Percentiles rank a stretch among this genome's conserved stretches.
Conservation (phyloP, 176 grass and related monocot genomes). For the Carex myosuroides region DNA sequence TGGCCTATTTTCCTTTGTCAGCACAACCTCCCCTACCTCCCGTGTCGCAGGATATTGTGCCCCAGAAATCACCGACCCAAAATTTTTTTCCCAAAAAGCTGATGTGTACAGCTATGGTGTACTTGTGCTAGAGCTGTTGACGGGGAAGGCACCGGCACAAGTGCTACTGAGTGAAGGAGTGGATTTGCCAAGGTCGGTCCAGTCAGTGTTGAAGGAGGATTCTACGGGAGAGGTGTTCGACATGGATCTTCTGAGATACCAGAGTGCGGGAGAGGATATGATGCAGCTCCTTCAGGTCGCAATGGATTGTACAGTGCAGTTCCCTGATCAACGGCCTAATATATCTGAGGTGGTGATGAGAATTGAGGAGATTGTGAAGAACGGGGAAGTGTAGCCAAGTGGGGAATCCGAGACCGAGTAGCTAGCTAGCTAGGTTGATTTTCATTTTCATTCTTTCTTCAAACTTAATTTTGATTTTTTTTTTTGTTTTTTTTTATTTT, state of each 20-base stretch:
- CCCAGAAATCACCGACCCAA: constrained; percentile 38
- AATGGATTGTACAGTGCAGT: constrained; percentile 35
- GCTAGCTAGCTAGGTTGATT: background rate
- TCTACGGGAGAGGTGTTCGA: constrained; percentile 72
- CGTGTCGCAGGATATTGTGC: constrained; percentile 44
- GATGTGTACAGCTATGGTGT: constrained; percentile 86
- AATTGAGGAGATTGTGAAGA: constrained; percentile 39
- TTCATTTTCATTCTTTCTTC: background rate
- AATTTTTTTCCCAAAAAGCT: constrained; percentile 33
- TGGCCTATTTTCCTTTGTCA: constrained; percentile 28
- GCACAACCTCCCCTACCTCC: constrained; percentile 20
- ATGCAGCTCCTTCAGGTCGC: constrained; percentile 44
- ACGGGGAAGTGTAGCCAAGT: constrained; percentile 16
- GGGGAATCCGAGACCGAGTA: background rate
- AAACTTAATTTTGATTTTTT: background rate
- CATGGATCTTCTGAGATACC: constrained; percentile 33
- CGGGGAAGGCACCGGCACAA: constrained; percentile 41
- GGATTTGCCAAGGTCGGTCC: constrained; percentile 68
- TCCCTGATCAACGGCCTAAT: constrained; percentile 31
- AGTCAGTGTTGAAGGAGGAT: constrained; percentile 57
- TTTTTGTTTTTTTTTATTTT: background rate
- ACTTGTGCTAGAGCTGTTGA: constrained; percentile 63
- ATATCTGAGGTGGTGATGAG: constrained; percentile 39
- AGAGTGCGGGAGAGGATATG: constrained; percentile 50
- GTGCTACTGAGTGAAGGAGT: constrained; percentile 30